Conservation (phyloP, 306 rosid species). For the Citrullus mucosospermus region DNA sequence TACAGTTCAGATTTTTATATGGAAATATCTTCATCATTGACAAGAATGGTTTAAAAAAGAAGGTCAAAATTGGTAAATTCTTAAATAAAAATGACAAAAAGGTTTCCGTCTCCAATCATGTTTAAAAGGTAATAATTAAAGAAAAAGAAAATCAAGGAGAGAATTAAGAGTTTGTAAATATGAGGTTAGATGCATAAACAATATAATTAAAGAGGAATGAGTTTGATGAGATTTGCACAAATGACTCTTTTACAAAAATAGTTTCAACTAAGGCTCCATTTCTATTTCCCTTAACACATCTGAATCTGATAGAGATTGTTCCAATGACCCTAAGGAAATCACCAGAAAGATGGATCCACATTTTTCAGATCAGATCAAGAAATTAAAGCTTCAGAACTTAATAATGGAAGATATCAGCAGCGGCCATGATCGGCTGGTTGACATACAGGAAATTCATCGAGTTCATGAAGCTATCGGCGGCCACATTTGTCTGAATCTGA, state of each 20-base stretch:
- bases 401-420: conserved; percentile 47
- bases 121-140: neutral
- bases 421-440: conserved; percentile 65
- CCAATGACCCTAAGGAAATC: neutral
- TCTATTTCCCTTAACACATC: neutral
- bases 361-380: neutral
- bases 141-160: neutral
- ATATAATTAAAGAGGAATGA: neutral
- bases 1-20: neutral
- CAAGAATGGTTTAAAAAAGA: neutral
- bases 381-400: conserved; percentile 3
- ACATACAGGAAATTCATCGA: conserved; percentile 30
- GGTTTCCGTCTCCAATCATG: neutral
- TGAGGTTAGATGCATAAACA: neutral
- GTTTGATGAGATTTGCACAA: neutral
- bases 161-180: neutral
- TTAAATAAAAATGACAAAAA: no score
- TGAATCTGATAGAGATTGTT: neutral
- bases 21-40: neutral
- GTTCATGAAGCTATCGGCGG: conserved; percentile 23
- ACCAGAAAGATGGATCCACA: neutral
- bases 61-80: neutral
- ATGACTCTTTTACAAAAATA: neutral
- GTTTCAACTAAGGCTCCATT: neutral
- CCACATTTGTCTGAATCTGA: conserved; percentile 9